phyloP scores from a whole-genome alignment of 2,329 filamentous ascomycete species.

The Fusarium sp. region DNA sequence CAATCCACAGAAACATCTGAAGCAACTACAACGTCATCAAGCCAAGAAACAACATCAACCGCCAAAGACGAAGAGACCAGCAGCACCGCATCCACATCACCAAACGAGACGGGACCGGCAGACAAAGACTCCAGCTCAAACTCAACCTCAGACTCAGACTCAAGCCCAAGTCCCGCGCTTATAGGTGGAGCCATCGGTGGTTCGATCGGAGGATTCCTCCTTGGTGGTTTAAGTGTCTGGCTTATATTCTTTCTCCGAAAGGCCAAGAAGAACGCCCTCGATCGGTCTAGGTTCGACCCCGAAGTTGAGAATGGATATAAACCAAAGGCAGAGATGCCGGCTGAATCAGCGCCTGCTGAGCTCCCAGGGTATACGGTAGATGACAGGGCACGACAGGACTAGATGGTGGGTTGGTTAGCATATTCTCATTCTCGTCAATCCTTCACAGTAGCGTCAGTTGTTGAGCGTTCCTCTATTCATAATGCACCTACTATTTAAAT shows the following conservation, averaged over 20 bases:
- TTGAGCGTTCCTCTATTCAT: not conserved
- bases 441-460: not conserved
- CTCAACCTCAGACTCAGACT: not conserved
- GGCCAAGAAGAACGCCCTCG: not conserved
- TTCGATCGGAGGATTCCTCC: not conserved
- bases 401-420: not conserved
- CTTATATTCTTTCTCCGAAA: not conserved
- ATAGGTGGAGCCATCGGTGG: not conserved
- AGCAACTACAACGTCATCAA: not conserved
- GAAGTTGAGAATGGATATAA: not conserved
- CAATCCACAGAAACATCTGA: not conserved
- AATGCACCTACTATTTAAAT: not conserved
- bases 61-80: not conserved
- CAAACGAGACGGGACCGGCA: not conserved
- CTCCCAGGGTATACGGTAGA: not conserved
- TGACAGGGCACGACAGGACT: not conserved
- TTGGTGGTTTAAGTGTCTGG: not conserved
- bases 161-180: not conserved
- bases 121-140: too few species aligned
- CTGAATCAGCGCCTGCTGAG: not conserved
- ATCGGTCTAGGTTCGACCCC: not conserved
- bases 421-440: not conserved
- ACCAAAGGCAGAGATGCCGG: not conserved
- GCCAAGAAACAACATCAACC: not conserved
- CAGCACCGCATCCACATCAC: not conserved